Base-by-base conservation (phyloP, 495 filamentous ascomycete genomes). In the Aspergillus wentii region DNA sequence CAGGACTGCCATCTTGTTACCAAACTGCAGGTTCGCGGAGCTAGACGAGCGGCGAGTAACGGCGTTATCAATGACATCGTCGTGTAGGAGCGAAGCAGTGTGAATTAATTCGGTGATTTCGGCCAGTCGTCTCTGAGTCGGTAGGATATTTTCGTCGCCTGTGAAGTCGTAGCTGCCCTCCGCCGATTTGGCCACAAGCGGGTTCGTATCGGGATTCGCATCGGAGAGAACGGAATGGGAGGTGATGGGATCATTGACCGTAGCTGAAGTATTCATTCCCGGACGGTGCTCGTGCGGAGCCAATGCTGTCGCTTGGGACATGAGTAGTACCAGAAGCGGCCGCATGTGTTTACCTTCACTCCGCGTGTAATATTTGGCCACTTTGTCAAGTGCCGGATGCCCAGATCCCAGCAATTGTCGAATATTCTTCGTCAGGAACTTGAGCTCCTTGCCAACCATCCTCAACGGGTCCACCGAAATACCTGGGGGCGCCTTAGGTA, bases 1-100 rank as follows among this genome's bases (percentile, higher is more conserved):
- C 42, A 98, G 65, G 1, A 98, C 91, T 4, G 94, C 91, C 87
- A 97, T 95, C 66, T 98, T 98, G 66, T 98, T 98, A 33, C 92
- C 92, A 46, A 95, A 96, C 34, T 85, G 85, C 35, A 87, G 73
- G 52, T 97, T 98, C 9, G 92, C 94, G 3, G 86, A 94, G 17
- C 85, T 86, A 18, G 78, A 75, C 4, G 86, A 86, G 22, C 92
- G 81, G 21, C 92, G 79, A 0, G 86, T 82, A 17, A 82, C 69
- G 1, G 92, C 90, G 48, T 89, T 86, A 56, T 98, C 92, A 50
- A 98, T 94, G 18, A 98, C 94, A 66, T 98, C 92, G 71, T 98
- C 92, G 60, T 98, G 92, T 4, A 98, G 77, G 16, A 98, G 78
- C 9, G 92, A 96, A 2, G 92, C 92, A 2, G 92, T 96, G 60